A percentile compares a stretch with the other conserved stretches of the same genome.
phyloP scores from a whole-genome alignment of 257 asterid species.

The Lithospermum erythrorhizon region DNA sequence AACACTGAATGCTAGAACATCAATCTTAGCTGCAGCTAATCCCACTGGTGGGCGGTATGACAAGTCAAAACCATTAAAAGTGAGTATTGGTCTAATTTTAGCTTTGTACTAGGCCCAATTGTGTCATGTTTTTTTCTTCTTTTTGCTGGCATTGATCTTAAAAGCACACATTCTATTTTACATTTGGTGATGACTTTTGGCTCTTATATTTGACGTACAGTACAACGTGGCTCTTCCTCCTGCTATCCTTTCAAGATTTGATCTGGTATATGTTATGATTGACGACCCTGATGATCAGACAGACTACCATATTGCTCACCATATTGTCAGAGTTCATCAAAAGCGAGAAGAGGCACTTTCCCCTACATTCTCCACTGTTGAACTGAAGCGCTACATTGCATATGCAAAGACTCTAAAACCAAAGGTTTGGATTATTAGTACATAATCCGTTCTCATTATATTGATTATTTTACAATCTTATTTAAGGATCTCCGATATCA shows the following conservation, averaged over 20 bases:
- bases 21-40: conserved; percentile 98
- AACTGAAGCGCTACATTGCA: conserved; percentile 75
- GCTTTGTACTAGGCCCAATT: neutral
- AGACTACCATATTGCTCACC: conserved; percentile 89
- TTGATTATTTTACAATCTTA: neutral
- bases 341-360: conserved; percentile 70
- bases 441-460: neutral
- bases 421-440: conserved; percentile 35
- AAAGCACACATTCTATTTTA: neutral
- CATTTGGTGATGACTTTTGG: conserved; percentile 11
- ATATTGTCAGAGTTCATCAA: conserved; percentile 91
- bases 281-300: conserved; percentile 96
- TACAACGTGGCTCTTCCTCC: conserved; percentile 99
- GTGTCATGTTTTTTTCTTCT: neutral
- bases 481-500: conserved; percentile 9
- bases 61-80: conserved; percentile 92
- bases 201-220: conserved; percentile 34
- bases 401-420: conserved; percentile 90
- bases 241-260: conserved; percentile 97
- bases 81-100: conserved; percentile 16
- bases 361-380: conserved; percentile 75
- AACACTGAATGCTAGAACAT: conserved; percentile 92
- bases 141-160: conserved; percentile 1
- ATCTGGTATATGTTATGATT: conserved; percentile 93
- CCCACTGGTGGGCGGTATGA: conserved; percentile 99